Percentiles rank a stretch among this genome's conserved stretches.
Evolutionary conservation across 306 rosid species (phyloP).

Genomic region (Notholithocarpus densiflorus): DNA sequence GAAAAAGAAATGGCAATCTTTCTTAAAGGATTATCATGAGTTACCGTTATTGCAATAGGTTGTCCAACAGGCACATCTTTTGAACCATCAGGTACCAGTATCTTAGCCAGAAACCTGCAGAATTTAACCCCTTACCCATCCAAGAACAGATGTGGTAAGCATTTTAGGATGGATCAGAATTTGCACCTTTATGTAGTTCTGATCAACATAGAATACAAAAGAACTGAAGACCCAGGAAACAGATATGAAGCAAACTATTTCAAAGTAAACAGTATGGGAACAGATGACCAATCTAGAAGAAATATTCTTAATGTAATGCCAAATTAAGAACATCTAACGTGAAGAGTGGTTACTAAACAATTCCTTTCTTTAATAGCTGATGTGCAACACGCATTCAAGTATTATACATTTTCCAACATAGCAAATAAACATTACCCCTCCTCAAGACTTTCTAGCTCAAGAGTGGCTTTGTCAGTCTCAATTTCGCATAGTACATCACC

Average conservation of each 20-base stretch:
- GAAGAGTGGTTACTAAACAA: slow-evolving; percentile 14
- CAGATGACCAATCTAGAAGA: slow-evolving; percentile 5
- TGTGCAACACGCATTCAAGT: neutral
- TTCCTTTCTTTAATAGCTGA: slow-evolving; percentile 1
- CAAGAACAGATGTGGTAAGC: slow-evolving; percentile 15
- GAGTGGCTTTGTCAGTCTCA: slow-evolving; percentile 96
- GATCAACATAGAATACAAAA: neutral
- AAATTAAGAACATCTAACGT: slow-evolving; percentile 2
- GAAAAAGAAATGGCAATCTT: neutral
- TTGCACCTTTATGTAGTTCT: slow-evolving; percentile 11
- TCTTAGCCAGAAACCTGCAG: slow-evolving; percentile 85
- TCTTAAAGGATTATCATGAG: slow-evolving; percentile 22
- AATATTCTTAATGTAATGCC: neutral
- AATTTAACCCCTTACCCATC: slow-evolving; percentile 25
- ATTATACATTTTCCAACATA: neutral
- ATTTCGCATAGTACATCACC: slow-evolving; percentile 94
- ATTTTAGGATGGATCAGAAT: slow-evolving; percentile 24
- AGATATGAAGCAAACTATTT: neutral
- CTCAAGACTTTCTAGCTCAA: slow-evolving; percentile 94
- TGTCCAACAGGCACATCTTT: slow-evolving; percentile 89
- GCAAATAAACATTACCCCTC: slow-evolving; percentile 68
- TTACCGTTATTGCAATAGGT: slow-evolving; percentile 85
- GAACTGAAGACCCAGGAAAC: neutral
- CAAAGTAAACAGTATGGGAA: neutral
- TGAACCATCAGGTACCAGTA: slow-evolving; percentile 88